These are phyloP conservation scores for Angomonas deanei DNA, from an alignment of 208 protist genomes.

Conservation along the genomic window DNA sequence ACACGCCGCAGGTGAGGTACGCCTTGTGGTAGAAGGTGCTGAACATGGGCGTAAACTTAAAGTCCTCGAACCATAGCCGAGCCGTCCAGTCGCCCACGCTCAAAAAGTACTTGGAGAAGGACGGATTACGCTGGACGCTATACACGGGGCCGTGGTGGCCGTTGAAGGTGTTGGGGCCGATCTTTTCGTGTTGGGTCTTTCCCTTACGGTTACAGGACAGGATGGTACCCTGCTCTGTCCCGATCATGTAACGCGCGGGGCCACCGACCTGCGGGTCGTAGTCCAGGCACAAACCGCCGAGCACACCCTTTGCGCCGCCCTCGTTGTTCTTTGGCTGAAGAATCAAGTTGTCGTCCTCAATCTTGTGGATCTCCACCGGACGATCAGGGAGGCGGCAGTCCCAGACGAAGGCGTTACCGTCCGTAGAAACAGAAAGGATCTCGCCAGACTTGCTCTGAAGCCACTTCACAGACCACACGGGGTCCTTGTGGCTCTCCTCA, in stretches of 20 bases:
- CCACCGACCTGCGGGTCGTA: constrained; percentile 93
- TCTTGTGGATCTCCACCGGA: constrained; percentile 82
- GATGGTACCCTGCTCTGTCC: constrained; percentile 94
- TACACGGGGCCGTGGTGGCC: constrained; percentile 96
- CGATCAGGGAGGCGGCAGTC: constrained; percentile 92
- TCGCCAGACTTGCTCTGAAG: constrained; percentile 95
- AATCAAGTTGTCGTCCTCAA: constrained; percentile 75
- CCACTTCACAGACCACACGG: constrained; percentile 95
- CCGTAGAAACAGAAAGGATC: constrained; percentile 92
- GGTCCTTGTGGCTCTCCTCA: constrained; percentile 96
- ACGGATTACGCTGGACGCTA: constrained; percentile 91
- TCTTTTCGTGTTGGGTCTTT: constrained; percentile 91
- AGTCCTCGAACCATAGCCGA: constrained; percentile 95
- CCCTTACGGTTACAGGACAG: constrained; percentile 94
- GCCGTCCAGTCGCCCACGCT: constrained; percentile 96
- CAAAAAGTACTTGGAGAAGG: constrained; percentile 96
- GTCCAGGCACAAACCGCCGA: constrained; percentile 92
- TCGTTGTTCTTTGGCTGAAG: constrained; percentile 90
- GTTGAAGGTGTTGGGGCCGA: constrained; percentile 91
- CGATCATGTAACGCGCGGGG: constrained; percentile 96
- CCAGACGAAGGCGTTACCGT: constrained; percentile 94
- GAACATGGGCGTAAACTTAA: constrained; percentile 93
- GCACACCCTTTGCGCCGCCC: constrained; percentile 74
- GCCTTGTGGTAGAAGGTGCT: constrained; percentile 94
- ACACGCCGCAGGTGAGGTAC: constrained; percentile 93